Percentiles rank a stretch among this genome's conserved stretches.
Evolutionary conservation across 2,329 filamentous ascomycete species (phyloP).

Genomic region (Penicillium sp.): DNA sequence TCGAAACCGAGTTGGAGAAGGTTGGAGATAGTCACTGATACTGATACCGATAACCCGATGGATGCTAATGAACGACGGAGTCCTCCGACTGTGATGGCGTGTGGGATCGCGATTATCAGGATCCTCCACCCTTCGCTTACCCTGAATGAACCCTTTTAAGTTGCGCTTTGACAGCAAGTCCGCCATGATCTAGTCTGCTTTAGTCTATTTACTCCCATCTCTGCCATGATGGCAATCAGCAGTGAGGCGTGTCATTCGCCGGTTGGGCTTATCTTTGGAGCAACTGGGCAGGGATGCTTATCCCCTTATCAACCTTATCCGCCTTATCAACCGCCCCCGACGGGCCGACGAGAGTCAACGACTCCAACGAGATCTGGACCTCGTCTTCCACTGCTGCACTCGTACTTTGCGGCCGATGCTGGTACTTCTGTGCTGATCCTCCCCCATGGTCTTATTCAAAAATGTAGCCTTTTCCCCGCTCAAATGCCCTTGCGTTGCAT

Average conservation of each 20-base stretch:
- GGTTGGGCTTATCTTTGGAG: constrained; percentile 5
- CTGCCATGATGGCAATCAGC: not conserved
- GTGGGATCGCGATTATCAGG: not conserved
- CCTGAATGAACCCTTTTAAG: not conserved
- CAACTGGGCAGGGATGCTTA: constrained; percentile 7
- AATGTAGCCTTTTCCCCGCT: not conserved
- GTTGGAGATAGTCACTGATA: not conserved
- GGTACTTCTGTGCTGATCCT: not conserved
- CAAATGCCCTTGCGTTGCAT: not conserved
- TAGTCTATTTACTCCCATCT: not conserved
- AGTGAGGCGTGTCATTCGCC: constrained; percentile 4
- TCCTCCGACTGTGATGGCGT: not conserved
- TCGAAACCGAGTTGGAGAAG: not conserved
- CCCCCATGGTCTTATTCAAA: not conserved
- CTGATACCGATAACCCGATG: not conserved
- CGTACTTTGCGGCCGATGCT: not conserved
- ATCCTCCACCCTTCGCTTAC: not conserved
- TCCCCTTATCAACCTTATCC: not conserved
- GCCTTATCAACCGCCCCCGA: not conserved
- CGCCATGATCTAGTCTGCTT: not conserved
- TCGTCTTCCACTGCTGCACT: not conserved
- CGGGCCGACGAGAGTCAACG: not conserved
- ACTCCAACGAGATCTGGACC: not conserved
- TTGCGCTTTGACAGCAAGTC: constrained; percentile 2
- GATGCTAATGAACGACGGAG: not conserved